A percentile compares a stretch with the other conserved stretches of the same genome.
Evolutionary conservation across 1,139 yeast species (phyloP).

Genomic region (Williopsis jadinii): DNA sequence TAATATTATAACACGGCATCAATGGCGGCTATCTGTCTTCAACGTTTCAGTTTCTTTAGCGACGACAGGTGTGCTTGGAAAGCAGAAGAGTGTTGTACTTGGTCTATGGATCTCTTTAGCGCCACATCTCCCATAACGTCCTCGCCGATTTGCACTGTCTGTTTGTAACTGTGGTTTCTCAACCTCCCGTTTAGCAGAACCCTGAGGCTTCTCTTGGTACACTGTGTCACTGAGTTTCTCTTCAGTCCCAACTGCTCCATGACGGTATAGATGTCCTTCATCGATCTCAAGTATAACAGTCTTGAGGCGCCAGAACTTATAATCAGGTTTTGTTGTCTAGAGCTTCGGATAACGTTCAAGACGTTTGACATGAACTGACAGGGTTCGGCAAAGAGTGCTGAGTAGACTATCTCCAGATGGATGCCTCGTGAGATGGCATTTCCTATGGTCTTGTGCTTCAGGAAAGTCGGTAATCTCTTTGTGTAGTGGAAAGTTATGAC

Average conservation of each 20-base stretch:
- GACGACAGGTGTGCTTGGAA: slow-evolving; percentile 15
- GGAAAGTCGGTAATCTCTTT: slow-evolving; percentile 62
- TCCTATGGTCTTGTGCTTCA: slow-evolving; percentile 79
- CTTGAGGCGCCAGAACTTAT: slow-evolving; percentile 68
- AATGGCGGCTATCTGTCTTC: no score
- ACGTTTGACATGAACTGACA: slow-evolving; percentile 64
- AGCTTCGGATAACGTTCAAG: slow-evolving; percentile 72
- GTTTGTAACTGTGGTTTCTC: slow-evolving; percentile 64
- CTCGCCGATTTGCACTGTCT: slow-evolving; percentile 48
- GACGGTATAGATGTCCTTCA: slow-evolving; percentile 62
- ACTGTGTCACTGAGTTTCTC: slow-evolving; percentile 46
- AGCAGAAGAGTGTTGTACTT: slow-evolving; percentile 20
- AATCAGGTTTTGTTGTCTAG: slow-evolving; percentile 73
- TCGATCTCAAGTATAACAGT: slow-evolving; percentile 55
- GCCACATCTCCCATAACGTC: slow-evolving; percentile 25
- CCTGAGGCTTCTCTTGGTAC: slow-evolving; percentile 51
- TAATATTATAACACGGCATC: no score
- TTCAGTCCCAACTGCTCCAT: slow-evolving; percentile 57
- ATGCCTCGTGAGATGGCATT: slow-evolving; percentile 81
- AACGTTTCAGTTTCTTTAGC: no score
- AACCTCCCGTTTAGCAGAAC: slow-evolving; percentile 68
- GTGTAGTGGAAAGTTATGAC: slow-evolving; percentile 66
- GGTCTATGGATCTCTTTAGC: slow-evolving; percentile 17
- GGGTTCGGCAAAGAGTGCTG: slow-evolving; percentile 40
- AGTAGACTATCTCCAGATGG: slow-evolving; percentile 69